Evolutionary conservation across 2,329 filamentous ascomycete genomes (phyloP), one percentile per base, ranked within the genome.

Genomic region (Fusarium irregulare): DNA sequence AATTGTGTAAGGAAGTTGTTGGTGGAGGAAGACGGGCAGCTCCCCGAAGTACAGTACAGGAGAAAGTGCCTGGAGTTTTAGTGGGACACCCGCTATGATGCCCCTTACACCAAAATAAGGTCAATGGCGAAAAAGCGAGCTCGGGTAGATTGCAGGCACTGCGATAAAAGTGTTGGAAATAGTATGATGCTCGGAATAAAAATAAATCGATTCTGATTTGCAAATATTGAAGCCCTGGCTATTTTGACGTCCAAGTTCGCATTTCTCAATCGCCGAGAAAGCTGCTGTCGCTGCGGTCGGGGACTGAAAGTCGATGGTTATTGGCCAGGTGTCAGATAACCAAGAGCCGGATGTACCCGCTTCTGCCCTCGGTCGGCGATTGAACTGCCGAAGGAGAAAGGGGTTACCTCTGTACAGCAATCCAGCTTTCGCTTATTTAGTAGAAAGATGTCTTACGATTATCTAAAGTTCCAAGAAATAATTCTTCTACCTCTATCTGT

Each of bases 361-460:
- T 40, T 40, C 32, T 28, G 21, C 49, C 49, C 49, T 16, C 2
- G n/a, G 20, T 55, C 54, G 54, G 54, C 44, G 54, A 56, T 28
- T 56, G 44, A 56, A 56, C 23, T 56, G 30, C 54, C 30, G 42
- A 42, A 34, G 42, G 42, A 11, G 23, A 21, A 20, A 37, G 34
- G 34, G 6, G 18, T 12, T 1, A 0, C 18, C 10, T n/a, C 4
- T 37, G 18, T 37, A n/a, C 6, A 37, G 2, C 34, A n/a, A n/a
- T 12, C 18, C 34, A 4, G 0, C 18, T 4, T 12, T 37, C 34
- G 18, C 18, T n/a, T 37, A 37, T 37, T 37, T 37, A 37, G 18
- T n/a, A 1, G n/a, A n/a, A 37, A 12, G 3, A 12, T 37, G 34
- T 37, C 34, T 37, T n/a, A n/a, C 34, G 34, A n/a, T n/a, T 4